These are phyloP conservation scores for Vanilla planifolia DNA, from an alignment of 106 monocot species.

Conservation along the genomic window DNA sequence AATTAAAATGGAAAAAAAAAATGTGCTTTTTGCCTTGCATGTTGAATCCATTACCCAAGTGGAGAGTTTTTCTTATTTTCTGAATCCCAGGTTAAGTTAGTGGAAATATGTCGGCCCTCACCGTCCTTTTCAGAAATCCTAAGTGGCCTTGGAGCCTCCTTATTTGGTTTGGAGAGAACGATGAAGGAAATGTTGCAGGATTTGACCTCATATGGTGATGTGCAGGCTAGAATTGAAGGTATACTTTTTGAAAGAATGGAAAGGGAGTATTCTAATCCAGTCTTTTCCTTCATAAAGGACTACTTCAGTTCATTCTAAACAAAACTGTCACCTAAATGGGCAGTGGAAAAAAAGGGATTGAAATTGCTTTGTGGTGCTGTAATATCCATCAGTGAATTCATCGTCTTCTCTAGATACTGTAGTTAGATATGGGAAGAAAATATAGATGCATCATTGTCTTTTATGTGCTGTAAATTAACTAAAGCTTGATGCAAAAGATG, in stretches of 20 bases:
- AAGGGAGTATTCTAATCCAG: conserved; percentile 15
- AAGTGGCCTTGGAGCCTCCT: conserved; percentile 36
- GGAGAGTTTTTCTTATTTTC: background rate
- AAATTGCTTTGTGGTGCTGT: too few relatives aligned
- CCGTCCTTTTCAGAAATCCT: conserved; percentile 42
- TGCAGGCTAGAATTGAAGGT: conserved; percentile 83
- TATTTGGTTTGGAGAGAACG: conserved; percentile 46
- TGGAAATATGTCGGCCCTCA: conserved; percentile 55
- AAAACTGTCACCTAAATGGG: background rate
- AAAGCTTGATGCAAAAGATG: too few relatives aligned
- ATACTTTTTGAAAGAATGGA: conserved; percentile 58
- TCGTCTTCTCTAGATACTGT: too few relatives aligned
- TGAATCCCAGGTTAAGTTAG: conserved; percentile 56
- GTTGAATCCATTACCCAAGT: background rate
- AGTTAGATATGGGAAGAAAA: too few relatives aligned
- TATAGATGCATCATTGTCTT: too few relatives aligned
- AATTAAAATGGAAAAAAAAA: too few relatives aligned
- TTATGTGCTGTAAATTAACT: too few relatives aligned
- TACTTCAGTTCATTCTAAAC: conserved; percentile 29
- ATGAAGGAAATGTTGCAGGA: conserved; percentile 55
- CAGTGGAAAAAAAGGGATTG: too few relatives aligned
- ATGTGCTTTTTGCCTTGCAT: too few relatives aligned
- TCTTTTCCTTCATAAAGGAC: conserved; percentile 58
- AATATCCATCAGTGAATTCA: too few relatives aligned
- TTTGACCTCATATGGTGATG: conserved; percentile 24